A percentile compares a stretch with the other conserved stretches of the same genome.
Evolutionary conservation across 1,284 basidiomycete genomes (phyloP).

Genomic region (Tetrapyrgos nigripes): DNA sequence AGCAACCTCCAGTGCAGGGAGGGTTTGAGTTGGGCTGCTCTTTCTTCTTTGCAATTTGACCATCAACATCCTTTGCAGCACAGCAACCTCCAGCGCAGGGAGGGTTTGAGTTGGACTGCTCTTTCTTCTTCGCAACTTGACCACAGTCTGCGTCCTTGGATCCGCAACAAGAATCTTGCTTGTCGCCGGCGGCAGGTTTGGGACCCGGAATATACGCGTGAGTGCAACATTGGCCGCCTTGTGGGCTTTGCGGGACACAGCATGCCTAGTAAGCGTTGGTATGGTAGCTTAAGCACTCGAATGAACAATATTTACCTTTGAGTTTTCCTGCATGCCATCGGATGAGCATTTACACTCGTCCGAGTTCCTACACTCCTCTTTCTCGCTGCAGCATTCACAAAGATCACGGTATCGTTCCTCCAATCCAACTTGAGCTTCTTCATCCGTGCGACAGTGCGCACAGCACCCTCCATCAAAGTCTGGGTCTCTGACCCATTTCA

Average conservation of each 20-base stretch:
- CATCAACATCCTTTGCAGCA: too few species aligned
- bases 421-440: constrained; percentile 17
- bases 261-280: constrained; percentile 3
- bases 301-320: background rate
- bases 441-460: constrained; percentile 7
- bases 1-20: too few species aligned
- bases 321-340: background rate
- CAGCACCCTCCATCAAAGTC: constrained; percentile 49
- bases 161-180: too few species aligned
- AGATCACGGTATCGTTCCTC: constrained; percentile 29
- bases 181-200: background rate
- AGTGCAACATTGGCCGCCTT: constrained; percentile 4
- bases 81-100: too few species aligned
- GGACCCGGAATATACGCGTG: background rate
- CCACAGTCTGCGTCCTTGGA: too few species aligned
- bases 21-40: too few species aligned
- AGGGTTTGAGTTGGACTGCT: too few species aligned
- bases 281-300: background rate
- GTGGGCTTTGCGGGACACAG: background rate
- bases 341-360: constrained; percentile 18
- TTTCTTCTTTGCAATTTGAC: too few species aligned
- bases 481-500: constrained; percentile 40
- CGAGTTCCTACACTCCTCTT: constrained; percentile 23
- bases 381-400: constrained; percentile 35
- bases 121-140: too few species aligned